Base-by-base conservation (phyloP, 768 basidiomycete species). In the Trametes villosa region DNA sequence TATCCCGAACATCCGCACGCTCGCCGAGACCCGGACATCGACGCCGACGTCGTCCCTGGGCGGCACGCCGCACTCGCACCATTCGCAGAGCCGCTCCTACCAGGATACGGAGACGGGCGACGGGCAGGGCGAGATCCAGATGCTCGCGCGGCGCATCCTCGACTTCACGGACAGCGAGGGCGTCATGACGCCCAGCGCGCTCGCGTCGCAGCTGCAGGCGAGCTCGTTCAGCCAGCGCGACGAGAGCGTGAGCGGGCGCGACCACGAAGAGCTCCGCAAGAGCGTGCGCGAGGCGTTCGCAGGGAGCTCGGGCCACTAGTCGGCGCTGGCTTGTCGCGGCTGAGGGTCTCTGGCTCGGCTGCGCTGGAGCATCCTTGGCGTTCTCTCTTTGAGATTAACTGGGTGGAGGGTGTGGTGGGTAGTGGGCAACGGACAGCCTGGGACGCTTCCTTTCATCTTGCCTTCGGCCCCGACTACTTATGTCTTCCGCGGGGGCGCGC, bases 111-210 rank as follows among this genome's bases (percentile, higher is more conserved):
- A 92, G 41, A 86, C 87, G 2, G 92, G 87, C 2, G 92, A 95
- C 59, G 95, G 95, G 9, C 91, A 92, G 65, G 88, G 91, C 36
- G 96, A 98, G 77, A 98, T 98, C 64, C 88, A 92, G 63, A 78
- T 89, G 27, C 83, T 98, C 44, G 88, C 90, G 9, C 81, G 89
- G 45, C 84, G 93, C 64, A 97, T 97, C 52, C 75, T 96, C 54
- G 94, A 96, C 67, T 85, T 94, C 67, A 87, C 94, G 18, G 91
- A 91, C 48, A 69, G 79, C 1, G 89, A 90, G 30, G 82, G 79
- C 9, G 73, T 81, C 36, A 76, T 83, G 53, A 82, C 86, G 7
- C 84, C 83, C 42, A 89, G 88, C 67, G 79, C 83, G 26, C 75
- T 84, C 15, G 83, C 79, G 18, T 89, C 88, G 27, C 88, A 91